Conservation (phyloP, 2,329 filamentous ascomycete species). For the Cercospora sp. region DNA sequence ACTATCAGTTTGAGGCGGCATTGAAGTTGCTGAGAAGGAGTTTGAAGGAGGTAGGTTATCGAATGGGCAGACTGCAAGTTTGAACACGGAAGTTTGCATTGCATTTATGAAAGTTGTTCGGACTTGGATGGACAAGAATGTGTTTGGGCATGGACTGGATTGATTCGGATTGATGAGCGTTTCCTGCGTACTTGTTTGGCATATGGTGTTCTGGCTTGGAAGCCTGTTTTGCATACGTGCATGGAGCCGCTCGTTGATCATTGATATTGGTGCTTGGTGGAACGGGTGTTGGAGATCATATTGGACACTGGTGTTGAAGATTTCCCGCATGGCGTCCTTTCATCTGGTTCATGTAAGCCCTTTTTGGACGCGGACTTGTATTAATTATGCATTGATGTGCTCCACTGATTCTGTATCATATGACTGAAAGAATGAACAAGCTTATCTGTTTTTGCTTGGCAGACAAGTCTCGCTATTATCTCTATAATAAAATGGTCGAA, state of each 20-base stretch:
- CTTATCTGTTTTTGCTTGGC: not conserved
- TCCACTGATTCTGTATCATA: not conserved
- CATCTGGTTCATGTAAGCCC: not conserved
- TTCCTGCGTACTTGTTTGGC: not conserved
- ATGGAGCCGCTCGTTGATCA: not conserved
- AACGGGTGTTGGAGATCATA: not conserved
- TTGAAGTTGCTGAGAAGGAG: conserved; percentile 16
- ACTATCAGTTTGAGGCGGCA: conserved; percentile 6
- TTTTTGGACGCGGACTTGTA: not conserved
- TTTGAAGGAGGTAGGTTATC: conserved; percentile 14
- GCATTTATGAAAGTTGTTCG: not conserved
- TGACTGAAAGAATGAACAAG: not conserved
- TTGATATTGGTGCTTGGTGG: not conserved
- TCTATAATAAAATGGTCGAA: not conserved
- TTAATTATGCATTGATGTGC: not conserved
- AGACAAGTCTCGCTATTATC: not conserved
- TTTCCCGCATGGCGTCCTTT: not conserved
- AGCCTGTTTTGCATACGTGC: not conserved
- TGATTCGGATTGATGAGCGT: not conserved
- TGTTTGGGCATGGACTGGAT: not conserved
- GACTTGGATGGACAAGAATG: not conserved
- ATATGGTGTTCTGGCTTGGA: not conserved
- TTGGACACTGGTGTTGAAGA: not conserved
- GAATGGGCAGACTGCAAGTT: conserved; percentile 14
- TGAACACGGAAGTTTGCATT: not conserved